Base-by-base conservation (phyloP, 768 basidiomycete species). In the Epithele typhae region DNA sequence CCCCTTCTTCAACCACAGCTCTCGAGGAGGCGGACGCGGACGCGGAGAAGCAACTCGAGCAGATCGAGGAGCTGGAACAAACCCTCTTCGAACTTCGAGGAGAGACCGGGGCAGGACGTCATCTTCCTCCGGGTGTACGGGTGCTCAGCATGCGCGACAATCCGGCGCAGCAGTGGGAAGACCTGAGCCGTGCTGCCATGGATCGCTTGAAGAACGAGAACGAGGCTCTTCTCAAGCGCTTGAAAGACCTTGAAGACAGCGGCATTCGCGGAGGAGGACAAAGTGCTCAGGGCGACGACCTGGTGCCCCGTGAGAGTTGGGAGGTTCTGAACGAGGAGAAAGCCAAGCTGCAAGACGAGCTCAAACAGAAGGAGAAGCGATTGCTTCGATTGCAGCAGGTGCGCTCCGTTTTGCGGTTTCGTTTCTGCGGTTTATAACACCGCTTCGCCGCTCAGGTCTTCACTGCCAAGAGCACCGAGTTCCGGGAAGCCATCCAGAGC, bases 401-500 rank as follows among this genome's bases (percentile, higher is more conserved):
- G 17, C 19, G 44, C 54, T 22, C 17, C 15, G 10, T 5, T 19
- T 19, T 33, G 21, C 33, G n/a, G n/a, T 27, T 12, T 4, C 11
- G n/a, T n/a, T n/a, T n/a, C n/a, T n/a, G n/a, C n/a, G n/a, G n/a
- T n/a, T n/a, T n/a, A n/a, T n/a, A n/a, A n/a, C n/a, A n/a, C n/a
- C 24, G 9, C 24, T 32, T 14, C 18, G 11, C 21, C 36, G 1
- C 30, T 1, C 60, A 92, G 87, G 81, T 94, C 4, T 96, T 91
- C 66, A 69, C 75, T 0, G 79, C 82, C 25, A 97, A 96, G 64
- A 83, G 84, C 8, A 79, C 85, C 48, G 93, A 97, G 59, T 95
- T 98, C 71, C 80, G 89, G 32, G 90, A 94, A 60, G 84, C 92
- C 5, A 87, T 97, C 49, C 83, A 86, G 4, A 83, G 87, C 0